Conservation (phyloP, 2,329 filamentous ascomycete genomes). For the Colletotrichum sp. region DNA sequence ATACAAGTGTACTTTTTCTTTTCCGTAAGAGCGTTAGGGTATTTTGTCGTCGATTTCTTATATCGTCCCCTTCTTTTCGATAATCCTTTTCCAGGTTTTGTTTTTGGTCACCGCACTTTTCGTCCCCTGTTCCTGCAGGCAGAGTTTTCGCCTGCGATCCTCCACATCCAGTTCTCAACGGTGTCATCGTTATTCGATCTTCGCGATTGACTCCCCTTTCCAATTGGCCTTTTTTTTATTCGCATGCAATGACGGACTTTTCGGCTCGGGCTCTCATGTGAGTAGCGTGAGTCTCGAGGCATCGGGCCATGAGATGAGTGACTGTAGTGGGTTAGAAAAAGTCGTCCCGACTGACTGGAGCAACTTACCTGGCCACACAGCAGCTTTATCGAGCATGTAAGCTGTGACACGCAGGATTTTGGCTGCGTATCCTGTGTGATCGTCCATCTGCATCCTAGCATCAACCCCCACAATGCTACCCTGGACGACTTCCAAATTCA, state of each 20-base stretch:
- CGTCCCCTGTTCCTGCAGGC: background rate
- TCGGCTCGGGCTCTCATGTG: slow-evolving; percentile 57
- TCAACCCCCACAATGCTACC: slow-evolving; percentile 58
- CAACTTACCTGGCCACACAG: slow-evolving; percentile 86
- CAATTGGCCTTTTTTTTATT: slow-evolving; percentile 27
- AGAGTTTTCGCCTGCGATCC: background rate
- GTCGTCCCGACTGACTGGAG: too few relatives aligned
- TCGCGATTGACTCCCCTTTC: background rate
- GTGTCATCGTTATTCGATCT: background rate
- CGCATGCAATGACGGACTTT: slow-evolving; percentile 50
- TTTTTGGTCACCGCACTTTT: background rate
- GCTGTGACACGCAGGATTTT: slow-evolving; percentile 86
- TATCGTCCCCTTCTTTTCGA: background rate
- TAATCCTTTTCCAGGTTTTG: background rate
- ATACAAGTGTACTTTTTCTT: slow-evolving; percentile 3
- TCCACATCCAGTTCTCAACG: background rate
- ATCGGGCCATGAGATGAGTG: slow-evolving; percentile 59
- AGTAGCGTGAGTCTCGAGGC: slow-evolving; percentile 59
- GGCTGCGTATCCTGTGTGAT: slow-evolving; percentile 78
- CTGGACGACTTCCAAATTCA: slow-evolving; percentile 60
- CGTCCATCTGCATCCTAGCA: slow-evolving; percentile 60
- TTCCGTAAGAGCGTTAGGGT: background rate
- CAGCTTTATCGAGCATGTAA: slow-evolving; percentile 85
- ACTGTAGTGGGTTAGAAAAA: slow-evolving; percentile 35
- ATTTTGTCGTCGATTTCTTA: slow-evolving; percentile 3